Conservation (phyloP, 2,329 filamentous ascomycete species). For the Chalara sp. region DNA sequence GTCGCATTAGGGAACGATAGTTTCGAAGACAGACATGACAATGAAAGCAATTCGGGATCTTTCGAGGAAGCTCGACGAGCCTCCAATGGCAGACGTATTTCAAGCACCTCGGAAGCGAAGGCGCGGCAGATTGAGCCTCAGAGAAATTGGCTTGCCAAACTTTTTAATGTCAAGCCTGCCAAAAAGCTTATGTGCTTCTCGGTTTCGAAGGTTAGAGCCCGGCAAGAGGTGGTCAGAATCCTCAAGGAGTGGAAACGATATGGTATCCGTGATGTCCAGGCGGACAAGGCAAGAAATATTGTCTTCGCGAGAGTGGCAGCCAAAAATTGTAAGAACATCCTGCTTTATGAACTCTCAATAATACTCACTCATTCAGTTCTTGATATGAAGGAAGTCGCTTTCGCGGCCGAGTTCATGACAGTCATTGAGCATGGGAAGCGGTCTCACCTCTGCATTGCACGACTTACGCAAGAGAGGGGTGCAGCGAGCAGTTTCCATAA, state of each 20-base stretch:
- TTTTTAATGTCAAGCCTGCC: conserved; percentile 85
- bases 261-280: conserved; percentile 72
- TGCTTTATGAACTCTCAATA: not conserved
- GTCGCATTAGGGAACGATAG: conserved; percentile 8
- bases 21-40: conserved; percentile 15
- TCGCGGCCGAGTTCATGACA: conserved; percentile 81
- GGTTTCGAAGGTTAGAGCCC: conserved; percentile 63
- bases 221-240: conserved; percentile 69
- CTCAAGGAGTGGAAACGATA: conserved; percentile 53
- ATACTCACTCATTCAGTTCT: conserved; percentile 46
- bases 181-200: conserved; percentile 69
- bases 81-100: conserved; percentile 28
- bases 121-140: conserved; percentile 53
- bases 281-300: conserved; percentile 72
- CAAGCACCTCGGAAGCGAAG: conserved; percentile 27
- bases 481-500: conserved; percentile 83
- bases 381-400: conserved; percentile 78
- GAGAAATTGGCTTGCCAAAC: conserved; percentile 81
- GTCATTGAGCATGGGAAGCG: conserved; percentile 79
- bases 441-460: conserved; percentile 70
- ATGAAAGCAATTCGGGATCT: conserved; percentile 18
- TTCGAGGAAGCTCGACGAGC: conserved; percentile 13
- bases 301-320: conserved; percentile 72
- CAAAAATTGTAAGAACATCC: conserved; percentile 62
- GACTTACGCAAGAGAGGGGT: conserved; percentile 86